phyloP scores from a whole-genome alignment of 2,329 filamentous ascomycete species.

The Phialophora chinensis region DNA sequence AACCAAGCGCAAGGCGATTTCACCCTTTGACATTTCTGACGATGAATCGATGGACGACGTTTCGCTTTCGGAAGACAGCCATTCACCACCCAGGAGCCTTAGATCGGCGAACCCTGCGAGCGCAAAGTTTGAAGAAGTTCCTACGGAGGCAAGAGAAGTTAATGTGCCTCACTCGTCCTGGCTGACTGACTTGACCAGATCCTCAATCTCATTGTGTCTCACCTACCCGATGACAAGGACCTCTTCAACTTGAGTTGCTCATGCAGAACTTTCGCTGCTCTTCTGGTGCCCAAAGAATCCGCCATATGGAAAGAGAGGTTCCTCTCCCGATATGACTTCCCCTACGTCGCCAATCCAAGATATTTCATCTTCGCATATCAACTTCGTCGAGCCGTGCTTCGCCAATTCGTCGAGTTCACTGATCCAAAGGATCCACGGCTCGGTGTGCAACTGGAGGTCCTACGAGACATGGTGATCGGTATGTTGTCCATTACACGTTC shows the following conservation, averaged over 20 bases:
- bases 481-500: background rate
- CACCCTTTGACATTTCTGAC: background rate
- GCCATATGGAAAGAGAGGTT: slow-evolving; percentile 47
- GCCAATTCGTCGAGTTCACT: slow-evolving; percentile 41
- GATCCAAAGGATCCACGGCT: slow-evolving; percentile 40
- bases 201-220: slow-evolving; percentile 32
- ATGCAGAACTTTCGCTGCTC: slow-evolving; percentile 39
- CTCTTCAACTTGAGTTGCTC: slow-evolving; percentile 42
- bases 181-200: slow-evolving; percentile 25
- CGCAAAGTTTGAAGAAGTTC: slow-evolving; percentile 27
- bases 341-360: slow-evolving; percentile 30
- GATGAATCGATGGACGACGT: background rate
- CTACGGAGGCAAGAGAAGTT: slow-evolving; percentile 28
- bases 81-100: background rate
- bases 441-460: slow-evolving; percentile 43
- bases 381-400: slow-evolving; percentile 45
- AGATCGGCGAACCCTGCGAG: background rate
- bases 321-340: slow-evolving; percentile 44
- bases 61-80: background rate
- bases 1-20: slow-evolving; percentile 15
- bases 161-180: background rate
- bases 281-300: slow-evolving; percentile 42
- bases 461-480: slow-evolving; percentile 39
- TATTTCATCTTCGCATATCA: slow-evolving; percentile 47
- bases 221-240: slow-evolving; percentile 42